Evolutionary conservation across 2,329 filamentous ascomycete genomes (phyloP).

Genomic region (Daldinia eschscholtzii): DNA sequence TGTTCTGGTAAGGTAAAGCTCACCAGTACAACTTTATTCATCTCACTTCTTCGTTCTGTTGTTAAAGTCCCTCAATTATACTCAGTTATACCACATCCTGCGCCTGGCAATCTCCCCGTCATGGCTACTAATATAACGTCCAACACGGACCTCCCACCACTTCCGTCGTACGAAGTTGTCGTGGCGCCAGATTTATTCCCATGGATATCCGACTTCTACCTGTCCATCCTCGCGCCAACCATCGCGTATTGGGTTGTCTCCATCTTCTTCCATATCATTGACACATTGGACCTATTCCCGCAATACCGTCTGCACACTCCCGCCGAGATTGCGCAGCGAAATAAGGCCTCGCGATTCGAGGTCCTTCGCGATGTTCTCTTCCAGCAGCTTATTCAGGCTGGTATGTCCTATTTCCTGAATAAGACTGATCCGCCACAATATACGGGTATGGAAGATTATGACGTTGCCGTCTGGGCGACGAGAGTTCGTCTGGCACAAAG

Average conservation of each 20-base stretch:
- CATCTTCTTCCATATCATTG: conserved; percentile 87
- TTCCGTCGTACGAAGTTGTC: conserved; percentile 82
- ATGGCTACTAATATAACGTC: conserved; percentile 66
- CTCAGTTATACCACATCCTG: not conserved
- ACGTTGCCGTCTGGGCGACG: conserved; percentile 90
- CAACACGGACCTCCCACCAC: conserved; percentile 78
- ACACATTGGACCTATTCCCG: conserved; percentile 86
- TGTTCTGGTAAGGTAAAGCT: not conserved
- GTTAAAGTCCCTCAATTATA: conserved; percentile 7
- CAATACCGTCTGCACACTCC: conserved; percentile 96
- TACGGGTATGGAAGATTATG: conserved; percentile 83
- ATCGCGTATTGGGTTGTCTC: conserved; percentile 91
- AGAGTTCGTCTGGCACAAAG: conserved; percentile 83
- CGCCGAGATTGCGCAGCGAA: conserved; percentile 87
- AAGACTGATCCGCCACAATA: conserved; percentile 80
- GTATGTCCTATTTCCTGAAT: conserved; percentile 75
- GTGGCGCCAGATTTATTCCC: conserved; percentile 79
- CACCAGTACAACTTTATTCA: conserved; percentile 2
- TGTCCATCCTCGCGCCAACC: conserved; percentile 81
- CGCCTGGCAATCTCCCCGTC: conserved; percentile 35
- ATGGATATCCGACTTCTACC: conserved; percentile 83
- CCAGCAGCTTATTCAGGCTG: conserved; percentile 90
- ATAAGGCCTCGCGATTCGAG: conserved; percentile 86
- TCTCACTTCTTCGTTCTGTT: conserved; percentile 7
- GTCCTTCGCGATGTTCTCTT: conserved; percentile 91